phyloP scores from a whole-genome alignment of 2,329 filamentous ascomycete genomes.

The Calonectria pteridis region DNA sequence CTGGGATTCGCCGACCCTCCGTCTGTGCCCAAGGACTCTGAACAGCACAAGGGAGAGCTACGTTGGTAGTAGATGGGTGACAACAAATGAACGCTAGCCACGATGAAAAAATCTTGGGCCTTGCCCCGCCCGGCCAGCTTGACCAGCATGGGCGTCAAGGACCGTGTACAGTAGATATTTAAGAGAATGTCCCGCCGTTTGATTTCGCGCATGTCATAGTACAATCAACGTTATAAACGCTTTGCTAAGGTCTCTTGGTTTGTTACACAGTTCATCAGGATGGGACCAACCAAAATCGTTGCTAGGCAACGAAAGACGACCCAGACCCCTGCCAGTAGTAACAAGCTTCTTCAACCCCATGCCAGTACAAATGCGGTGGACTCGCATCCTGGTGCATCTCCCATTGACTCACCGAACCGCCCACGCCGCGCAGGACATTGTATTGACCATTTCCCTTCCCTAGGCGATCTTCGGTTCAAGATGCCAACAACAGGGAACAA shows the following conservation, averaged over 20 bases:
- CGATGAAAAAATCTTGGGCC: slow-evolving; percentile 35
- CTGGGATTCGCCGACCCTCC: slow-evolving; percentile 74
- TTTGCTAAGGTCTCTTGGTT: background rate
- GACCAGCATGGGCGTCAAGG: background rate
- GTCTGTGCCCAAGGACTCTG: slow-evolving; percentile 43
- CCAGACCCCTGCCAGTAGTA: slow-evolving; percentile 13
- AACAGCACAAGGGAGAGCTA: slow-evolving; percentile 55
- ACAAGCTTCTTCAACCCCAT: too few species aligned
- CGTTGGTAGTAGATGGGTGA: slow-evolving; percentile 46
- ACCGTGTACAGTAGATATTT: slow-evolving; percentile 25
- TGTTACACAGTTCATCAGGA: too few species aligned
- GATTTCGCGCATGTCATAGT: background rate
- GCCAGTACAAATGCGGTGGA: slow-evolving; percentile 26
- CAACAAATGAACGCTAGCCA: slow-evolving; percentile 46
- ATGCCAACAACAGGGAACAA: slow-evolving; percentile 52
- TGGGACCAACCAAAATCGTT: too few species aligned
- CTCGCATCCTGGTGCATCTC: slow-evolving; percentile 24
- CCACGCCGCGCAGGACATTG: slow-evolving; percentile 36
- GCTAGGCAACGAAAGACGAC: too few species aligned
- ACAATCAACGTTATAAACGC: background rate
- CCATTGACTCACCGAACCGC: slow-evolving; percentile 25
- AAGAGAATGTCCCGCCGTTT: slow-evolving; percentile 6
- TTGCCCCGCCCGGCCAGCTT: slow-evolving; percentile 32
- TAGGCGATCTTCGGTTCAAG: slow-evolving; percentile 33
- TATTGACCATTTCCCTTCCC: slow-evolving; percentile 30